Evolutionary conservation across 306 rosid species (phyloP), one percentile per base, ranked within the genome.

Genomic region (Trifolium subterraneum): DNA sequence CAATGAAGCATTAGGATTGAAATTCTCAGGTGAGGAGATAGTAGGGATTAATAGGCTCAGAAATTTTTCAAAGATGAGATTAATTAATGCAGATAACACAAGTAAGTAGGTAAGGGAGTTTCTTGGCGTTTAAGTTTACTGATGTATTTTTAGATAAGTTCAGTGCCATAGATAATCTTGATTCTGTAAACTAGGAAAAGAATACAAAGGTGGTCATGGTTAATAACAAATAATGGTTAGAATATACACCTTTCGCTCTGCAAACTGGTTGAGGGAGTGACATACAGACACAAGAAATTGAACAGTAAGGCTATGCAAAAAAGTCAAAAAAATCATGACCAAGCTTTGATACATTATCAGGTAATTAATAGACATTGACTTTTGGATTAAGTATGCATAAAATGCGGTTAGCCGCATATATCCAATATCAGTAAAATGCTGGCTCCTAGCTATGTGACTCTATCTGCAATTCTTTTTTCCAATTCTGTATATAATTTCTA

Each of bases 141-240:
- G 13, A 48, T 70, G 33, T 29, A 29, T 29, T 29, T 29, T 29
- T 29, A 29, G 33, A 29, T 29, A 64, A 68, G 64, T 52, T 25
- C 42, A 72, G 83, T 74, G 70, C 66, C 67, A 74, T 83, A 39
- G 66, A 78, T 38, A 15, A 83, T 19, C 52, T 64, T 74, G 61
- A 54, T 74, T 78, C 39, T 64, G 35, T 19, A 82, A 55, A 74
- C 22, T 10, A 63, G 78, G 75, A 47, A 47, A 74, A 70, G 83
- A 64, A 70, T 77, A 27, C 64, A 8, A 38, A 15, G 9, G 12
- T 25, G 50, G 69, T 62, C 19, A 22, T 64, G 11, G 45, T 61
- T 67, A 31, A 67, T 63, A 70, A 74, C 42, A 58, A 62, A 65
- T 33, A 55, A 47, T 70, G 71, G 68, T 56, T 19, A 64, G 16